These are phyloP conservation scores for Rhododendron kiyosumense DNA, from an alignment of 148 eudicot species.

Conservation along the genomic window DNA sequence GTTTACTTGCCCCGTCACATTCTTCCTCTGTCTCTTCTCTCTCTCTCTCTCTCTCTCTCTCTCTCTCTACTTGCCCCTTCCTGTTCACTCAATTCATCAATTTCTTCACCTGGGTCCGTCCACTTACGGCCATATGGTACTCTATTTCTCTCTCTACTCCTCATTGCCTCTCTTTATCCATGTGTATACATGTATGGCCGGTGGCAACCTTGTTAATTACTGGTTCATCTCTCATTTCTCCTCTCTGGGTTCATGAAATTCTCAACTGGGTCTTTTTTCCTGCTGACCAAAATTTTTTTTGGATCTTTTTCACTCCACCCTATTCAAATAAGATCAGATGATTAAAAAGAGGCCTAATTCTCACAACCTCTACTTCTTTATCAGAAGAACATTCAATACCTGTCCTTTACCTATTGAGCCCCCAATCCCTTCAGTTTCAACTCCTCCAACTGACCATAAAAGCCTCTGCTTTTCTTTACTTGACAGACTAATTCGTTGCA, in stretches of 20 bases:
- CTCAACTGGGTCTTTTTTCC: background rate
- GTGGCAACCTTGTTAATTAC: background rate
- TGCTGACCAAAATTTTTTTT: background rate
- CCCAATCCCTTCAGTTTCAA: background rate
- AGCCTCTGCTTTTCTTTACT: background rate
- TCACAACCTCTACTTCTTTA: background rate
- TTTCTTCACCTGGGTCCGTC: background rate
- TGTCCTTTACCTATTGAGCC: slow-evolving; percentile 1
- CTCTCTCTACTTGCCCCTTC: background rate
- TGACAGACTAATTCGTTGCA: background rate
- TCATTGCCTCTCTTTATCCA: background rate
- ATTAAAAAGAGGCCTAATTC: background rate
- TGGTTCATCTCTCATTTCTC: background rate
- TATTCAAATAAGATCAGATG: background rate
- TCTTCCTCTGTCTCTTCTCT: background rate
- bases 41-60: background rate
- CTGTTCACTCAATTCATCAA: background rate
- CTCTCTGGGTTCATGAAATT: background rate
- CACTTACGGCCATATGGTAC: background rate
- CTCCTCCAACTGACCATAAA: background rate
- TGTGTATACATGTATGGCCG: background rate
- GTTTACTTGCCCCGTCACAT: background rate
- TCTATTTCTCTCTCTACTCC: background rate
- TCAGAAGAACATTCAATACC: slow-evolving; percentile 2
- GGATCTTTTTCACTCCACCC: background rate